Conservation (phyloP, 2,329 filamentous ascomycete species). For the Balansia obtecta region DNA sequence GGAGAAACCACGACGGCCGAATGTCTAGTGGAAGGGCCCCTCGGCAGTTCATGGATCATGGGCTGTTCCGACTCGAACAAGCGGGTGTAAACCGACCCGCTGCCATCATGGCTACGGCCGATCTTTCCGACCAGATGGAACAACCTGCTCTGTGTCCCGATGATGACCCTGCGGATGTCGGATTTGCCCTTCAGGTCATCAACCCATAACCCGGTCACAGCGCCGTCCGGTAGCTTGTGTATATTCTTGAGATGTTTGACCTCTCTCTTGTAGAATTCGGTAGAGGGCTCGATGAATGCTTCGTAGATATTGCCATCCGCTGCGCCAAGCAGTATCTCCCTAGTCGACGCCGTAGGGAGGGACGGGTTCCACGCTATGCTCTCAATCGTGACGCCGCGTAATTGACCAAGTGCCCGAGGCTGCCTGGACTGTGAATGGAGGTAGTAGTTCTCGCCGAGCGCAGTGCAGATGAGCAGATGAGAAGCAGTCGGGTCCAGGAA, state of each 20-base stretch:
- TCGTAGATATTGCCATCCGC: conserved; percentile 95
- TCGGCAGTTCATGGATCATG: conserved; percentile 58
- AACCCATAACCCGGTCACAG: conserved; percentile 76
- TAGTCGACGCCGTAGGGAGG: conserved; percentile 80
- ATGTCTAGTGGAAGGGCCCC: conserved; percentile 37
- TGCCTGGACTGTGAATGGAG: conserved; percentile 89
- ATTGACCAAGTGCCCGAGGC: conserved; percentile 65
- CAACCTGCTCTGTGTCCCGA: conserved; percentile 66
- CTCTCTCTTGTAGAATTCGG: conserved; percentile 89
- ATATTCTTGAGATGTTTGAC: conserved; percentile 83
- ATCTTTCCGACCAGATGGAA: conserved; percentile 73
- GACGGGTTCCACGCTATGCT: conserved; percentile 92
- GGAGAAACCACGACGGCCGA: conserved; percentile 68
- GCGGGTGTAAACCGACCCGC: conserved; percentile 72
- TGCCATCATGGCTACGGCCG: conserved; percentile 64
- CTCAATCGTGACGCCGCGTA: conserved; percentile 81
- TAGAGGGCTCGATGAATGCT: conserved; percentile 84
- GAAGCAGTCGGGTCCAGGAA: conserved; percentile 96
- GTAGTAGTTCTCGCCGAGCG: conserved; percentile 92
- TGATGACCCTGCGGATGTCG: conserved; percentile 65
- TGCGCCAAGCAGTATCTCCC: conserved; percentile 84
- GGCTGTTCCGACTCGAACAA: conserved; percentile 83
- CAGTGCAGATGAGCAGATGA: conserved; percentile 83
- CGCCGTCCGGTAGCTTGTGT: conserved; percentile 69
- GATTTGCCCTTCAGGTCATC: conserved; percentile 56